Percentiles rank a stretch among this genome's conserved stretches.
Evolutionary conservation across 805 yeast species (phyloP).

Genomic region (Saturnispora sanitii): DNA sequence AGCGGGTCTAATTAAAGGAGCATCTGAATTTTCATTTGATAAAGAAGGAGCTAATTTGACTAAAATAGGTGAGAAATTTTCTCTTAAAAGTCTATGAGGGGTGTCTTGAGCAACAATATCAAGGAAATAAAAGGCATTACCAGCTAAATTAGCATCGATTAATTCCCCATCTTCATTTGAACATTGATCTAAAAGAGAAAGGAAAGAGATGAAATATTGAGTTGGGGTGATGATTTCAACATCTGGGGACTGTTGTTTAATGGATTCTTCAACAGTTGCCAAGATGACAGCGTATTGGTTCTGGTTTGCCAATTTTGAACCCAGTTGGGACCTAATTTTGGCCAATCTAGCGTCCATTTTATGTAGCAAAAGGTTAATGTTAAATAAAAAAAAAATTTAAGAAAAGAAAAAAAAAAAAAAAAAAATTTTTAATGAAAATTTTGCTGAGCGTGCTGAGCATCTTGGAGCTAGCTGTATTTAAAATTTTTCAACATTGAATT

Average conservation of each 20-base stretch:
- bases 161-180: constrained; percentile 42
- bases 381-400: not conserved
- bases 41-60: constrained; percentile 75
- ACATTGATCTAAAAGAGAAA: constrained; percentile 73
- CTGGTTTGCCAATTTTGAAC: constrained; percentile 80
- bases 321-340: constrained; percentile 59
- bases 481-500: not conserved
- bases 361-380: constrained; percentile 15
- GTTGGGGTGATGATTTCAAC: constrained; percentile 53
- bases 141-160: constrained; percentile 53
- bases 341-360: constrained; percentile 55
- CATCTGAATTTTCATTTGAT: constrained; percentile 57
- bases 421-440: not conserved
- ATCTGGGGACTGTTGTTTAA: constrained; percentile 44
- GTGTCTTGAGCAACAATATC: constrained; percentile 71
- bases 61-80: constrained; percentile 70
- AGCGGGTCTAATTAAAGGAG: constrained; percentile 74
- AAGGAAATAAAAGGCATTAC: constrained; percentile 69
- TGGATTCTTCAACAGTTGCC: constrained; percentile 83
- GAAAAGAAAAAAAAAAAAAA: not conserved
- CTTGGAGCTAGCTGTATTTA: no score
- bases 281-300: constrained; percentile 75
- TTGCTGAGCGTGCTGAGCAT: no score
- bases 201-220: constrained; percentile 76
- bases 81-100: constrained; percentile 56